Evolutionary conservation across 768 basidiomycete species (phyloP), one percentile per base, ranked within the genome.

Genomic region (Lactarius quietus): DNA sequence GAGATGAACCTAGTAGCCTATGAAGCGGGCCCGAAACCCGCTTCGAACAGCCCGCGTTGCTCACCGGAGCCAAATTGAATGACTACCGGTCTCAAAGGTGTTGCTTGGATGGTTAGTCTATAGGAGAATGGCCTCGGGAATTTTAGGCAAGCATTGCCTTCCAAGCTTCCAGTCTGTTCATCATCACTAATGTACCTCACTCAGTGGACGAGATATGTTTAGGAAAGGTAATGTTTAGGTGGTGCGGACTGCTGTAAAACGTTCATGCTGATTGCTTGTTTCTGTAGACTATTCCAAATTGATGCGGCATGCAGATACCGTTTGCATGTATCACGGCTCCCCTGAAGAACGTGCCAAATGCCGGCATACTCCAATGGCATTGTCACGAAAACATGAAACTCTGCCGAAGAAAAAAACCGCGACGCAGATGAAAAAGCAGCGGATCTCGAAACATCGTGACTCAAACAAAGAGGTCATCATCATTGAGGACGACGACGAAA

Each of bases 201-300:
- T 43, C 75, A 87, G 95, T 94, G 31, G 95, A 97, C 71, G 95
- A 97, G 74, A 97, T 97, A 95, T 95, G 94, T 23, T 78, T 96
- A 1, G 94, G 94, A 58, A 93, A 90, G 82, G 89, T 87, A 66
- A 45, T 36, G 74, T 69, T 62, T 20, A 9, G 3, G 28, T n/a
- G 53, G 6, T 33, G 8, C n/a, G 33, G 15, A 9, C 1, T 20
- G 6, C 2, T 12, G 29, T 70, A 71, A 33, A 72, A 45, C 33
- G 15, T 62, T 28, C 15, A 1, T 20, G n/a, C 20, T 43, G 48
- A 41, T 45, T 7, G 18, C 64, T 64, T 65, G 61, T 53, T 57
- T 3, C 10, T 38, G 2, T 36, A 97, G 92, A 99, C 97, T 0
- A 81, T 98, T 0, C 97, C 20, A 10, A n/a, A 29, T 9, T 53